phyloP scores from a whole-genome alignment of 1,284 basidiomycete species.

The Coniophora puteana region DNA sequence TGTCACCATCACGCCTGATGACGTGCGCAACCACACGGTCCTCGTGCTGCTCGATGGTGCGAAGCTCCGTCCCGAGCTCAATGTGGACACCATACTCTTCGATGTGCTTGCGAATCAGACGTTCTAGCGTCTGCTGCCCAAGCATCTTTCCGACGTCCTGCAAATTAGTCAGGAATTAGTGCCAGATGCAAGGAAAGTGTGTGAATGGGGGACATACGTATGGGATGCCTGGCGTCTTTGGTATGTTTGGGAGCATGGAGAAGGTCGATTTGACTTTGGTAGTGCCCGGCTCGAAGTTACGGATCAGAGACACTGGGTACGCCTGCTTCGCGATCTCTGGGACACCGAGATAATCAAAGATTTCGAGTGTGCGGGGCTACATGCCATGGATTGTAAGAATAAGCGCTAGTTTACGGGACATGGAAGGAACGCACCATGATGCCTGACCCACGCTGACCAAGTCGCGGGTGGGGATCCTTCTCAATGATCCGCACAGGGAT shows the following conservation, averaged over 20 bases:
- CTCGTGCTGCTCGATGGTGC: conserved; percentile 16
- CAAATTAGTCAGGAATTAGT: conserved; percentile 3
- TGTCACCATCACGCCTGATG: conserved; percentile 2
- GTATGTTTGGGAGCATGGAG: conserved; percentile 12
- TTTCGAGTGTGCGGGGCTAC: conserved; percentile 27
- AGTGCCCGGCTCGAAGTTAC: conserved; percentile 19
- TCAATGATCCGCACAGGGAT: conserved; percentile 23
- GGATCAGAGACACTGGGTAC: conserved; percentile 12
- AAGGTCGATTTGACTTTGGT: conserved; percentile 14
- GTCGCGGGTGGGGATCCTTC: conserved; percentile 12
- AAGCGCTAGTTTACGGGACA: background rate
- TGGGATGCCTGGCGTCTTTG: conserved; percentile 18
- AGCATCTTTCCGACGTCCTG: conserved; percentile 13
- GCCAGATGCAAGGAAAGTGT: background rate
- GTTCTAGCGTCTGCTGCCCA: conserved; percentile 25
- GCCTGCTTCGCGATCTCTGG: conserved; percentile 16
- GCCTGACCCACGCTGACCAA: conserved; percentile 17
- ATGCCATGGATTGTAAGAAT: background rate
- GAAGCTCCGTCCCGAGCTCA: conserved; percentile 27
- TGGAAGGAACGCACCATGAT: conserved; percentile 2
- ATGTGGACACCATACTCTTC: conserved; percentile 20
- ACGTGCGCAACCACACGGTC: conserved; percentile 11
- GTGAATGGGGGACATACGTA: conserved; percentile 15
- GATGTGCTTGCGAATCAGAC: conserved; percentile 27
- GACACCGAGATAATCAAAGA: conserved; percentile 23